Evolutionary conservation across 345 rosid species (phyloP), one percentile per base, ranked within the genome.

Genomic region (Syzygium aqueum): DNA sequence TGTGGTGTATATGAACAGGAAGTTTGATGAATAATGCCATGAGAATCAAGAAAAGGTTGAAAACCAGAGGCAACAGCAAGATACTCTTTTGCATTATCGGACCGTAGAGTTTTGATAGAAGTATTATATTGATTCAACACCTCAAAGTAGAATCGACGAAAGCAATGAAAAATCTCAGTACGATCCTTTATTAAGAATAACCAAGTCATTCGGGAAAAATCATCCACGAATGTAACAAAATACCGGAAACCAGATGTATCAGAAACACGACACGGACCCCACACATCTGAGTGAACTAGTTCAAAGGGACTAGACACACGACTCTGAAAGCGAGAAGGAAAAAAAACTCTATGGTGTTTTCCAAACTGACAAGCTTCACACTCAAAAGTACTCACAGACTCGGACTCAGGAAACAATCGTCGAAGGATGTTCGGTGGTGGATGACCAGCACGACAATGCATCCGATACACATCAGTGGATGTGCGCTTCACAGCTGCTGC

Each of bases 21-120:
- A 22, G 23, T 54, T 0, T 54, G 2, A 21, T 5, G 2, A 54
- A 54, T 8, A 22, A 22, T 54, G 59, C 27, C 59, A 54, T 8
- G 27, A 11, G 59, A 54, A 54, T 54, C 59, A 54, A 54, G 59
- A 54, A 54, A 54, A 54, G 59, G 27, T 21, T 5, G 23, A n/a
- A 54, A 54, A 54, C 59, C 8, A 54, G 27, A 54, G 23, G 59
- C 12, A 54, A 8, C 21, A 54, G 2, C 25, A 54, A 54, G 27
- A 54, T 54, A 54, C 59, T 54, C 25, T 54, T 54, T 2, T 3
- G 23, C 27, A 54, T 54, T 54, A 22, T 54, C 2, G 8, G 5
- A 54, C 4, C 0, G 1, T 5, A 22, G 0, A 22, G 27, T 54
- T 54, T 54, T 54, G 59, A 54, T 0, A 54, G 1, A 54, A 54